Base-by-base conservation (phyloP, 2,329 filamentous ascomycete species). In the Colletotrichum trifolii region DNA sequence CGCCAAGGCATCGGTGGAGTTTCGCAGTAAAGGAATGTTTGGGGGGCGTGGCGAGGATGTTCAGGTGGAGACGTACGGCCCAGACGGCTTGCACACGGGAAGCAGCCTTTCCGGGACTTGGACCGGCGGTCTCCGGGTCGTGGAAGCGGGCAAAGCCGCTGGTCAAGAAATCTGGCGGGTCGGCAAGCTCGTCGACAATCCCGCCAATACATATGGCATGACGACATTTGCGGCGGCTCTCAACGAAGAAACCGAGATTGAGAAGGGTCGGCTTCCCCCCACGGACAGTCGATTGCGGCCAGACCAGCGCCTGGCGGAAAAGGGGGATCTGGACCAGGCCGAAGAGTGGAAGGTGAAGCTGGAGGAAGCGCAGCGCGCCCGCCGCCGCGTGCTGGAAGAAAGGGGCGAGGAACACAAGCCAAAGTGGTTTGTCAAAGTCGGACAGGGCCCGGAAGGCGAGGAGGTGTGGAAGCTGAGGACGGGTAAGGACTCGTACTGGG, bases 11-110 rank as follows among this genome's bases (percentile, higher is more conserved):
- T 84, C 90, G n/a, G 88, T 93, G 50, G 94, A 95, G 62, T 99
- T 99, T 81, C 96, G 96, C 75, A 88, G 91, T 60, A 96, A 96
- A 74, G 95, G 96, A 69, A 97, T 99, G 93, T 99, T 98, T 79
- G 94, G 95, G 38, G 96, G 96, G 12, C 89, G 96, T 61, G 91
- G 91, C 67, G 96, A 99, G 77, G 96, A 99, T 67, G 92, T 98
- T 9, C 84, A 86, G 40, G 90, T 95, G 7, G 90, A 94, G 71
- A 85, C 89, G 1, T 90, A 90, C 69, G 89, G 90, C 63, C 78
- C 85, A 0, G 84, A 90, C 60, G 93, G 93, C 45, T 78, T 81
- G 33, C 83, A 88, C 17, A 85, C 91, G 0, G 85, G 91, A 1
- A 82, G 90, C 10, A 89, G 91, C 13, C 81, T 98, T 33, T 78